Evolutionary conservation across 768 basidiomycete species (phyloP).

Genomic region (Phylloporus sp.): DNA sequence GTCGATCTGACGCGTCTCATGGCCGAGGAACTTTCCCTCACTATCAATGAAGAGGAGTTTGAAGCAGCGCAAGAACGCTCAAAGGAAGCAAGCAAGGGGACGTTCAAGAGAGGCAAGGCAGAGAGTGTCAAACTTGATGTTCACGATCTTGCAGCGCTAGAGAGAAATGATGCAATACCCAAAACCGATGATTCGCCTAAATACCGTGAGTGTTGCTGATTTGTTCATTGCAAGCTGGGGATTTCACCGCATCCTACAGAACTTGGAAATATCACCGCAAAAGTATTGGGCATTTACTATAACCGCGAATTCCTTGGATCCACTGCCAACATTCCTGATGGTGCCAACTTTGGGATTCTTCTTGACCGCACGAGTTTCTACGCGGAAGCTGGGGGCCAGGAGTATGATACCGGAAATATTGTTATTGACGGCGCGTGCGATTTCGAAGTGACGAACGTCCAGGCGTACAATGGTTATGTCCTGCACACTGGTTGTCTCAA

Average conservation of each 20-base stretch:
- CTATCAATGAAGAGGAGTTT: slow-evolving; percentile 84
- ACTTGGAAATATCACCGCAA: slow-evolving; percentile 71
- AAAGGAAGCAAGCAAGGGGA: slow-evolving; percentile 88
- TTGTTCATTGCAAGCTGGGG: neutral
- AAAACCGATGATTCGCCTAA: slow-evolving; percentile 94
- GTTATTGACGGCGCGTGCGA: slow-evolving; percentile 88
- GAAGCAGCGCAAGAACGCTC: slow-evolving; percentile 83
- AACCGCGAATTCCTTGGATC: slow-evolving; percentile 70
- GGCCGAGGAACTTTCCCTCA: slow-evolving; percentile 89
- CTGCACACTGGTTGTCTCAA: slow-evolving; percentile 88
- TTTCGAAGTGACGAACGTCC: slow-evolving; percentile 92
- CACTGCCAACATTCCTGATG: slow-evolving; percentile 62
- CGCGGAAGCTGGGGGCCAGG: slow-evolving; percentile 96
- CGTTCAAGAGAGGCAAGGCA: slow-evolving; percentile 61
- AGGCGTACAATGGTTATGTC: slow-evolving; percentile 93
- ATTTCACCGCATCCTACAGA: slow-evolving; percentile 40
- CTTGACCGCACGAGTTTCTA: slow-evolving; percentile 96
- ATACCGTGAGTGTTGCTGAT: slow-evolving; percentile 58
- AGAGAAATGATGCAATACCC: slow-evolving; percentile 69
- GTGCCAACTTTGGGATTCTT: slow-evolving; percentile 73
- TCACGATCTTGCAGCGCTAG: slow-evolving; percentile 85
- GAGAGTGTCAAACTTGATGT: slow-evolving; percentile 91
- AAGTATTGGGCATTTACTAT: slow-evolving; percentile 81
- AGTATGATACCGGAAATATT: slow-evolving; percentile 93
- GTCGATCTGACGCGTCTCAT: slow-evolving; percentile 94